These are phyloP conservation scores for Aspergillus eucalypticola DNA, from an alignment of 2,329 filamentous ascomycete genomes.

Conservation along the genomic window DNA sequence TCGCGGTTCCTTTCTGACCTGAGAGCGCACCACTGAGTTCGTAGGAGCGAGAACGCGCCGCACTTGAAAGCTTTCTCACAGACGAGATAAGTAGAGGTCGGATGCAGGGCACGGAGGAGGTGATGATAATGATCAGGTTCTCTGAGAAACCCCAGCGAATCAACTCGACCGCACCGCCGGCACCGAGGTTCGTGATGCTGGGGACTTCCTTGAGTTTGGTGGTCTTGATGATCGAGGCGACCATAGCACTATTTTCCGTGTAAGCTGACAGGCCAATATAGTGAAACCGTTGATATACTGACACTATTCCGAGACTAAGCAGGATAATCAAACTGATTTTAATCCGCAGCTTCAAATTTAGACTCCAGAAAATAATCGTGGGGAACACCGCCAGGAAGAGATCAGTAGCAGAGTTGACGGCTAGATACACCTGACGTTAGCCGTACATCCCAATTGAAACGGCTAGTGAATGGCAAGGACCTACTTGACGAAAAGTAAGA, in stretches of 20 bases:
- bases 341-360: slow-evolving; percentile 31
- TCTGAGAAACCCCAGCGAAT: slow-evolving; percentile 35
- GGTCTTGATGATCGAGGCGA: slow-evolving; percentile 35
- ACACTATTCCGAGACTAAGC: slow-evolving; percentile 32
- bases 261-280: neutral
- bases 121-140: slow-evolving; percentile 33
- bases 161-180: slow-evolving; percentile 26
- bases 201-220: slow-evolving; percentile 29
- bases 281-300: slow-evolving; percentile 2
- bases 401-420: slow-evolving; percentile 31
- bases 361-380: slow-evolving; percentile 32
- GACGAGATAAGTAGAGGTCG: slow-evolving; percentile 33
- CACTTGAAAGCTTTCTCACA: slow-evolving; percentile 32
- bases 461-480: slow-evolving; percentile 1
- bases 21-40: slow-evolving; percentile 29
- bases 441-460: neutral
- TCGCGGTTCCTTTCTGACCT: slow-evolving; percentile 17
- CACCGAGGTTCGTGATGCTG: slow-evolving; percentile 29
- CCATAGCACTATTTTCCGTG: slow-evolving; percentile 25
- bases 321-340: slow-evolving; percentile 31
- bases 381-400: slow-evolving; percentile 34
- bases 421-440: slow-evolving; percentile 11
- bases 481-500: slow-evolving; percentile 33
- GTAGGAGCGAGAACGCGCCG: slow-evolving; percentile 27
- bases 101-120: slow-evolving; percentile 33